Evolutionary conservation across 495 filamentous ascomycete genomes (phyloP), one percentile per base, ranked within the genome.

Genomic region (Aspergillus olivimuriae): DNA sequence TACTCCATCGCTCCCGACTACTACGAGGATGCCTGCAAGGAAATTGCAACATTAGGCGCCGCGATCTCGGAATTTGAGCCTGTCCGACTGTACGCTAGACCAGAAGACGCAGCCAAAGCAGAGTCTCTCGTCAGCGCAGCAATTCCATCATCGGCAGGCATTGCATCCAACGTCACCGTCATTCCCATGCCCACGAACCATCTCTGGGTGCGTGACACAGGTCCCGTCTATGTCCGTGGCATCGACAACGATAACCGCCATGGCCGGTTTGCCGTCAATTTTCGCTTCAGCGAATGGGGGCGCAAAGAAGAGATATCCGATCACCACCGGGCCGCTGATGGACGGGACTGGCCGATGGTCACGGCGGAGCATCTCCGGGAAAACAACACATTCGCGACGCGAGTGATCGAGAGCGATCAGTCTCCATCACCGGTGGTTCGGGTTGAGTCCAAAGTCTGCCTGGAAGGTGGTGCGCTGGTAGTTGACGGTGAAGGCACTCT

Each of bases 401-500:
- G 44, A 1, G 55, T 58, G 7, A 50, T 66, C 3, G 60, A 49
- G 4, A 18, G 21, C 2, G 26, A 33, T 7, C 19, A 17, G n/a
- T 14, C 32, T 2, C 30, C 40, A 0, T 12, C 34, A 1, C 40
- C 40, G 2, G 55, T 64, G 3, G 15, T 35, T 15, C 46, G 50
- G 15, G 46, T 65, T 0, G 18, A 45, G 8, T 55, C 63, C 1
- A 15, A 17, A 7, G 36, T 67, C 10, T 31, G 55, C 5, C 33
- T 61, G 1, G 63, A 67, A 33, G 63, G 63, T 0, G 63, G 63
- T 3, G 61, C 57, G 1, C 51, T 67, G 19, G 60, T 62, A 18
- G 46, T 67, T 26, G 63, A 67, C 18, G 63, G 63, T 1, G 50
- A 67, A 17, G 61, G 63, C 2, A 67, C 61, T 2, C 51, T 67